Percentiles rank a stretch among this genome's conserved stretches.
phyloP scores from a whole-genome alignment of 2,329 filamentous ascomycete species.

The Thelonectria blattea region DNA sequence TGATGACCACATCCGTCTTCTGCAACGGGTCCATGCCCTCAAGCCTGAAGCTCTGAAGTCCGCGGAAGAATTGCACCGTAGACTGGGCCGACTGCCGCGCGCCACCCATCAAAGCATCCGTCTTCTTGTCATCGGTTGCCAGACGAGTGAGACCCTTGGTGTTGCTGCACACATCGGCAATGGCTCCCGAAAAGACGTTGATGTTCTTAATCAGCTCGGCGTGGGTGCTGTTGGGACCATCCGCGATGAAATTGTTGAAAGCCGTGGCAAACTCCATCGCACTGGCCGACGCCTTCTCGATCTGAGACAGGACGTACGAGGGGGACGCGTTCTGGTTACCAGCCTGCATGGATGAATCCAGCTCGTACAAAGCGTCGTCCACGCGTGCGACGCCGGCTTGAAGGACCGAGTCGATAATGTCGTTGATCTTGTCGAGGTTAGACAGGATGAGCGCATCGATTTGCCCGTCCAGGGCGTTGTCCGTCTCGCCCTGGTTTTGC shows the following conservation, averaged over 20 bases:
- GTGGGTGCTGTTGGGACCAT: constrained; percentile 89
- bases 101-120: constrained; percentile 81
- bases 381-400: constrained; percentile 92
- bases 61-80: constrained; percentile 93
- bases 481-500: constrained; percentile 75
- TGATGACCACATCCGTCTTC: constrained; percentile 97
- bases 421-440: constrained; percentile 91
- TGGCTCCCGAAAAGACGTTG: constrained; percentile 85
- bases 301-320: constrained; percentile 92
- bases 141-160: constrained; percentile 94
- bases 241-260: constrained; percentile 98
- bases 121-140: constrained; percentile 94
- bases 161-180: constrained; percentile 94
- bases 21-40: constrained; percentile 89
- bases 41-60: constrained; percentile 89
- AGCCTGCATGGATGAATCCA: constrained; percentile 97
- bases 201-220: constrained; percentile 92
- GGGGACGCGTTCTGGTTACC: constrained; percentile 98
- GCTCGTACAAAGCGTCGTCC: constrained; percentile 94
- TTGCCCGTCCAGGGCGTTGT: constrained; percentile 84
- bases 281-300: constrained; percentile 93
- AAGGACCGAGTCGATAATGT: constrained; percentile 95
- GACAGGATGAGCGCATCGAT: constrained; percentile 88
- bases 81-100: constrained; percentile 84
- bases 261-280: constrained; percentile 97